Conservation (phyloP, 345 rosid species). For the Cardamine chenopodiifolia region DNA sequence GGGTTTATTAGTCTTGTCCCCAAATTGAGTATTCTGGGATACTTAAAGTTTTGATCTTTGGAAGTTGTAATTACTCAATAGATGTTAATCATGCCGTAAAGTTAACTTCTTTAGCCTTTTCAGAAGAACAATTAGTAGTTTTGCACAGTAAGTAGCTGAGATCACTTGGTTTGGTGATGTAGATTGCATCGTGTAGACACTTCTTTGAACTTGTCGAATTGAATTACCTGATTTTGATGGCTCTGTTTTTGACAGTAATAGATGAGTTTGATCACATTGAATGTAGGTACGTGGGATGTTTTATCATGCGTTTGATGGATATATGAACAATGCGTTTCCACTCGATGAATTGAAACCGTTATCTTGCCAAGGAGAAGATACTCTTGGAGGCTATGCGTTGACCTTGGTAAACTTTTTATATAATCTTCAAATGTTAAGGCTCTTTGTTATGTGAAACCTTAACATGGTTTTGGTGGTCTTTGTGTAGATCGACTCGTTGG, state of each 20-base stretch:
- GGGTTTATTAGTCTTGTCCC: not conserved
- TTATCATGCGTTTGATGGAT: slow-evolving; percentile 96
- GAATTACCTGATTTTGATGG: not conserved
- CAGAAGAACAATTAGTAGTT: not conserved
- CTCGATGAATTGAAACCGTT: slow-evolving; percentile 88
- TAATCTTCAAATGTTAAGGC: not conserved
- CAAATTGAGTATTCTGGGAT: not conserved
- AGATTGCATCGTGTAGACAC: not conserved
- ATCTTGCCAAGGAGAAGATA: slow-evolving; percentile 90
- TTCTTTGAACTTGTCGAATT: not conserved
- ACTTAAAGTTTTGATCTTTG: slow-evolving; percentile 25
- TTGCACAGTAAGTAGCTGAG: slow-evolving; percentile 1
- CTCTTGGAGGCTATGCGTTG: slow-evolving; percentile 94
- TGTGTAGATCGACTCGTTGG: slow-evolving; percentile 88
- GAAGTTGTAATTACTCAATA: not conserved
- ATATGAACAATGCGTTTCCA: slow-evolving; percentile 95
- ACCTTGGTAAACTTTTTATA: slow-evolving; percentile 61
- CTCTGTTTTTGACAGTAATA: not conserved
- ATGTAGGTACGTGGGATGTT: slow-evolving; percentile 92
- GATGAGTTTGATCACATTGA: not conserved
- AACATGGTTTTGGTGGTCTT: slow-evolving; percentile 9
- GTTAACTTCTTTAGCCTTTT: slow-evolving; percentile 3
- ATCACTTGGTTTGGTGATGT: slow-evolving; percentile 7
- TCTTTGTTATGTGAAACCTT: slow-evolving; percentile 22
- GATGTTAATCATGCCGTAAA: not conserved